phyloP scores from a whole-genome alignment of 2,329 filamentous ascomycete genomes.

The Zymoseptoria tritici region DNA sequence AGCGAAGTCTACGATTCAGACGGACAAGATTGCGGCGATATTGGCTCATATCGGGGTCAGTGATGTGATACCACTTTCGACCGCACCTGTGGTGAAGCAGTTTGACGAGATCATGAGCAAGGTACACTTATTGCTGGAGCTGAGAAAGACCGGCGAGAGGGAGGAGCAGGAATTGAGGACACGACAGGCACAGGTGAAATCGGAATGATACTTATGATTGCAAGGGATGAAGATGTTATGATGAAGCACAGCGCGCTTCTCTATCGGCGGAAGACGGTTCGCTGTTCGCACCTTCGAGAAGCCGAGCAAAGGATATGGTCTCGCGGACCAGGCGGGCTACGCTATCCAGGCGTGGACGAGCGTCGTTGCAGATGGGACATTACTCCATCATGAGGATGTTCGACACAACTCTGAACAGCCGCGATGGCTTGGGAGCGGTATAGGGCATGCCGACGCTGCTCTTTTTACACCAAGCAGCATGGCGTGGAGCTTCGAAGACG shows the following conservation, averaged over 20 bases:
- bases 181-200: conserved; percentile 36
- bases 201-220: background rate
- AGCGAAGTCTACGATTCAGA: conserved; percentile 69
- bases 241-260: background rate
- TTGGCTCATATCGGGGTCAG: conserved; percentile 66
- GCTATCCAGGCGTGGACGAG: background rate
- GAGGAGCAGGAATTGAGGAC: conserved; percentile 61
- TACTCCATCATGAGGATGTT: background rate
- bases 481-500: no score
- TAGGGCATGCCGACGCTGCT: no score
- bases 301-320: no score
- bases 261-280: background rate
- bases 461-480: no score
- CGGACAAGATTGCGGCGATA: conserved; percentile 64
- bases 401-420: background rate
- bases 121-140: conserved; percentile 62
- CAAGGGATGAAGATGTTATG: background rate
- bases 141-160: conserved; percentile 68
- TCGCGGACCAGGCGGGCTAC: no score
- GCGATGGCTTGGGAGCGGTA: no score
- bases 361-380: background rate
- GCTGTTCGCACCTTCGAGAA: no score
- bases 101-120: conserved; percentile 65
- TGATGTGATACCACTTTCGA: conserved; percentile 64
- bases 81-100: conserved; percentile 59